Base-by-base conservation (phyloP, 2,329 filamentous ascomycete species). In the Fusarium siculi region DNA sequence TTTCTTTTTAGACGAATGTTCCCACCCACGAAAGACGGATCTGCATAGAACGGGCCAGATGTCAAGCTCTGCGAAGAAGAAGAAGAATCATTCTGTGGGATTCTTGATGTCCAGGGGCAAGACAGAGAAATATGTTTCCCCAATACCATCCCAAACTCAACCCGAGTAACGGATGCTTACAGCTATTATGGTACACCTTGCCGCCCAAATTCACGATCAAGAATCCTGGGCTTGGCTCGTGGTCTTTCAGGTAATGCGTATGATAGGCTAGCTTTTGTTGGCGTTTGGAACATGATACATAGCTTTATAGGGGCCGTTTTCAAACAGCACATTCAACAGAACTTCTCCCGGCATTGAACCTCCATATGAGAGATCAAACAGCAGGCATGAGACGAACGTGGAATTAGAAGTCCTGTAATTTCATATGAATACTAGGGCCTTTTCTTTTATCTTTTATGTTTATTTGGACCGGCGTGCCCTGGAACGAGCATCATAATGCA, bases 1-100 rank as follows among this genome's bases (percentile, higher is more conserved):
- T 5, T 30, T 19, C 18, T 14, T 11, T 60, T 43, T 30, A 80
- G 79, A 19, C 72, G 67, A 36, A 71, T 74, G 32, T 80, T 80
- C 11, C 79, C 79, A n/a, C 67, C 74, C 14, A 55, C 36, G 2
- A 42, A 53, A 14, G 37, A 37, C 39, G 21, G 36, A 14, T 34
- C 30, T 6, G 30, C 23, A 14, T 25, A 58, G 18, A 60, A 39
- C 58, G 40, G 15, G 16, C 2, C 28, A 30, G 81, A 69, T 76
- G 12, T 39, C 49, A 30, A 5, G 32, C 18, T 19, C 19, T 39
- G 12, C 12, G 8, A 23, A 43, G 34, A 15, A 30, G 7, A 21
- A 30, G 30, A 30, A 16, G 32, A n/a, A 52, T 25, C 15, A 28
- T 12, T 30, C 7, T 9, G 19, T 62, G 36, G 15, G n/a, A 23